A percentile compares a stretch with the other conserved stretches of the same genome.
Conservation (phyloP, 2,329 filamentous ascomycete species). For the Xylariomycetidae sp. region DNA sequence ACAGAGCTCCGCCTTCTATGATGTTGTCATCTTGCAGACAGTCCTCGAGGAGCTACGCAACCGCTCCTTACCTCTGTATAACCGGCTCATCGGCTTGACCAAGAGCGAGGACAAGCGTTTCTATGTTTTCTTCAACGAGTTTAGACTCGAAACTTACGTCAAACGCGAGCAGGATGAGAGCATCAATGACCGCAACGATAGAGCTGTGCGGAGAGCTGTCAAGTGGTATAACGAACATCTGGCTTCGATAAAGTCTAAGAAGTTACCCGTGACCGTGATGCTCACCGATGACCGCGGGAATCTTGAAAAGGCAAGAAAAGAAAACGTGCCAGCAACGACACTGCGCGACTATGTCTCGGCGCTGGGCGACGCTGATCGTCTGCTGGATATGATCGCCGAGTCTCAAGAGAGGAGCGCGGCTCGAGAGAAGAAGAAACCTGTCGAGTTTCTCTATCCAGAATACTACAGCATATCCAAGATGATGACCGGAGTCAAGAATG, state of each 20-base stretch:
- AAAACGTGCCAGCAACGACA: constrained; percentile 65
- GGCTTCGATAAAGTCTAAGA: constrained; percentile 54
- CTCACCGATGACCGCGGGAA: constrained; percentile 91
- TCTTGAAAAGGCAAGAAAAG: constrained; percentile 72
- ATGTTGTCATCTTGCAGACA: constrained; percentile 94
- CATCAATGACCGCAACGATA: constrained; percentile 95
- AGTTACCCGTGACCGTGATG: constrained; percentile 78
- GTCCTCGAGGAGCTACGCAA: constrained; percentile 96
- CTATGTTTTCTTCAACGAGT: constrained; percentile 99
- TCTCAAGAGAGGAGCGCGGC: constrained; percentile 63
- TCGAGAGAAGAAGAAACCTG: constrained; percentile 59
- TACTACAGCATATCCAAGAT: constrained; percentile 86
- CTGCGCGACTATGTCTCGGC: constrained; percentile 75
- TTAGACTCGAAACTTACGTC: constrained; percentile 86
- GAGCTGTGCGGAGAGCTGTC: constrained; percentile 79
- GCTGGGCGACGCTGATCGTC: constrained; percentile 75
- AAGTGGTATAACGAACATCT: constrained; percentile 90
- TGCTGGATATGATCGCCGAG: constrained; percentile 91
- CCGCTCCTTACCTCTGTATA: constrained; percentile 89
- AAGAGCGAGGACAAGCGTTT: constrained; percentile 97
- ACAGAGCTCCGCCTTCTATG: constrained; percentile 84
- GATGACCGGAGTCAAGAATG: constrained; percentile 87
- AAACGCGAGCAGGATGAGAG: constrained; percentile 69
- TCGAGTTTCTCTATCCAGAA: constrained; percentile 77
- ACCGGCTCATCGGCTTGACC: constrained; percentile 82